These are phyloP conservation scores for Circinella umbellata DNA, from an alignment of 371 early-diverging fungal genomes.

Conservation along the genomic window DNA sequence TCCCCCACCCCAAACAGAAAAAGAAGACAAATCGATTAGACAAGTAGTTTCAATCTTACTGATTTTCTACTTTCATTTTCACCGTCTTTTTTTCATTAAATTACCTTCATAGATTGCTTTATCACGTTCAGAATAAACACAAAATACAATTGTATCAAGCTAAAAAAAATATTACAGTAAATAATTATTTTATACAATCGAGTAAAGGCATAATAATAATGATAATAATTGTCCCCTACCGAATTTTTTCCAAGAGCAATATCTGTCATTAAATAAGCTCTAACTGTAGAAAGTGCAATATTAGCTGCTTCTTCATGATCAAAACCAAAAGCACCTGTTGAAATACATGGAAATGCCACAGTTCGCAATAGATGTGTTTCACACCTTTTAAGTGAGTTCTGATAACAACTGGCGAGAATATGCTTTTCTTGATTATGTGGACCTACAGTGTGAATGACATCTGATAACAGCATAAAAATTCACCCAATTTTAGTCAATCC, in stretches of 20 bases:
- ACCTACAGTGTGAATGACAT: constrained; percentile 79
- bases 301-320: constrained; percentile 72
- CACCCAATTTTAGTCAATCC: no score
- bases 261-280: constrained; percentile 55
- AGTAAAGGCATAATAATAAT: no score
- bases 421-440: constrained; percentile 69
- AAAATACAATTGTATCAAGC: constrained; percentile 76
- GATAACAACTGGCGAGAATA: constrained; percentile 68
- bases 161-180: constrained; percentile 6
- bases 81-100: not conserved
- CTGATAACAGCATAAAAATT: constrained; percentile 25
- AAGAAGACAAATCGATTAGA: not conserved
- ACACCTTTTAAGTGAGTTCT: constrained; percentile 55
- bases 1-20: not conserved
- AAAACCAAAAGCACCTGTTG: constrained; percentile 87
- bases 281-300: constrained; percentile 70
- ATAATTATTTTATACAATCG: no score
- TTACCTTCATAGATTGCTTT: constrained; percentile 40
- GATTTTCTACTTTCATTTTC: no score
- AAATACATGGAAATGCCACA: constrained; percentile 84
- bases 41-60: not conserved
- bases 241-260: constrained; percentile 25
- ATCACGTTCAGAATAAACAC: constrained; percentile 66
- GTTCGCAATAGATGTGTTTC: constrained; percentile 52
- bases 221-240: constrained; percentile 5